These are phyloP conservation scores for Xylariaceae sp. DNA, from an alignment of 2,329 filamentous ascomycete genomes.

Conservation along the genomic window DNA sequence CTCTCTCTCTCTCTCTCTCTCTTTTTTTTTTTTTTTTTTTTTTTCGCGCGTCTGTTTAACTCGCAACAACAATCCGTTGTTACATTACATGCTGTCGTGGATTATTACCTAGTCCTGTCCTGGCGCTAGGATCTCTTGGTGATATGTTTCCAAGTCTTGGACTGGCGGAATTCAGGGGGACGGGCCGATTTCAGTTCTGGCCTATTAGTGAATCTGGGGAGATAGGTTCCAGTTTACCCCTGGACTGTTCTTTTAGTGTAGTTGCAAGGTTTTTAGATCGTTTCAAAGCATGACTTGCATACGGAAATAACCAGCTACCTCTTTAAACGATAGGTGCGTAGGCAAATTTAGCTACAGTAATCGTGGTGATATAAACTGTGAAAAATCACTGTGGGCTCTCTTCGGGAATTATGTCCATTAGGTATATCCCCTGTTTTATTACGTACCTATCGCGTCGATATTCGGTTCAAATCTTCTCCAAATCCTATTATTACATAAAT, in stretches of 20 bases:
- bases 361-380: background rate
- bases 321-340: slow-evolving; percentile 7
- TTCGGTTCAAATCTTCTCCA: background rate
- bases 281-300: slow-evolving; percentile 27
- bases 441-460: background rate
- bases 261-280: slow-evolving; percentile 7
- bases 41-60: background rate
- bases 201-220: slow-evolving; percentile 23
- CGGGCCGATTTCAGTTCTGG: slow-evolving; percentile 27
- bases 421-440: background rate
- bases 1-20: too few species aligned
- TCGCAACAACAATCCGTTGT: slow-evolving; percentile 13
- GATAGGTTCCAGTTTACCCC: background rate
- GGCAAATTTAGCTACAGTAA: slow-evolving; percentile 10
- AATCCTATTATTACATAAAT: too few species aligned
- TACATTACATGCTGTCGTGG: slow-evolving; percentile 17
- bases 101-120: slow-evolving; percentile 16
- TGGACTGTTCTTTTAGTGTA: slow-evolving; percentile 7
- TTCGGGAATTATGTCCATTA: background rate
- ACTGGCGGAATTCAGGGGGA: slow-evolving; percentile 14
- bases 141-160: slow-evolving; percentile 2
- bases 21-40: too few species aligned
- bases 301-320: background rate
- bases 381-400: background rate
- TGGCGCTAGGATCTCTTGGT: slow-evolving; percentile 21